A percentile compares a stretch with the other conserved stretches of the same genome.
These are phyloP conservation scores for Nematodospora anomalae DNA, from an alignment of 1,139 yeast genomes.

Conservation along the genomic window DNA sequence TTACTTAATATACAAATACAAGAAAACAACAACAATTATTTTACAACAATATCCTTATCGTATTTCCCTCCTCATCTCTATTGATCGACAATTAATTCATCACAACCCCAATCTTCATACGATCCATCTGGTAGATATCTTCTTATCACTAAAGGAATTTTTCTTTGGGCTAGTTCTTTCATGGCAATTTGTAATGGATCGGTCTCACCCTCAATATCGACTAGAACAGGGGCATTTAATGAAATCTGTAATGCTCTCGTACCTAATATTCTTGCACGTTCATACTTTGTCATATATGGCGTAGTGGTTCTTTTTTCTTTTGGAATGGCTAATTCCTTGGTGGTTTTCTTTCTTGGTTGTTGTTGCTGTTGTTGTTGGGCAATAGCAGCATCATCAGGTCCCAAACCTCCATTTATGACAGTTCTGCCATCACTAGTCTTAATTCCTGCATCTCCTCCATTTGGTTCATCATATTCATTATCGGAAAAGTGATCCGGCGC, in stretches of 20 bases:
- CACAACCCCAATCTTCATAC: conserved; percentile 98
- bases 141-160: conserved; percentile 92
- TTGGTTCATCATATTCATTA: conserved; percentile 39
- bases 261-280: conserved; percentile 94
- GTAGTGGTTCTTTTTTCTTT: conserved; percentile 89
- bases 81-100: conserved; percentile 89
- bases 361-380: conserved; percentile 24
- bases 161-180: conserved; percentile 93
- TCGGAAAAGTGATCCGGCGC: conserved; percentile 77
- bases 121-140: conserved; percentile 96
- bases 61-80: conserved; percentile 21
- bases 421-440: conserved; percentile 75
- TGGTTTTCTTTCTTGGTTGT: conserved; percentile 44
- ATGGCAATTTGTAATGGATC: conserved; percentile 98
- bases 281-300: conserved; percentile 98
- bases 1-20: not conserved
- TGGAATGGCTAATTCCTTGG: conserved; percentile 83
- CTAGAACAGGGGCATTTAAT: conserved; percentile 97
- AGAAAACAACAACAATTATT: not conserved
- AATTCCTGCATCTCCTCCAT: conserved; percentile 47
- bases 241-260: conserved; percentile 96
- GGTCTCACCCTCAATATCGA: conserved; percentile 97
- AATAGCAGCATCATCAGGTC: conserved; percentile 56
- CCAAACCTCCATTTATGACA: conserved; percentile 66
- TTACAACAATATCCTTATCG: conserved; percentile 1